Conservation (phyloP, 106 monocot species). For the Dactylorhiza incarnata region DNA sequence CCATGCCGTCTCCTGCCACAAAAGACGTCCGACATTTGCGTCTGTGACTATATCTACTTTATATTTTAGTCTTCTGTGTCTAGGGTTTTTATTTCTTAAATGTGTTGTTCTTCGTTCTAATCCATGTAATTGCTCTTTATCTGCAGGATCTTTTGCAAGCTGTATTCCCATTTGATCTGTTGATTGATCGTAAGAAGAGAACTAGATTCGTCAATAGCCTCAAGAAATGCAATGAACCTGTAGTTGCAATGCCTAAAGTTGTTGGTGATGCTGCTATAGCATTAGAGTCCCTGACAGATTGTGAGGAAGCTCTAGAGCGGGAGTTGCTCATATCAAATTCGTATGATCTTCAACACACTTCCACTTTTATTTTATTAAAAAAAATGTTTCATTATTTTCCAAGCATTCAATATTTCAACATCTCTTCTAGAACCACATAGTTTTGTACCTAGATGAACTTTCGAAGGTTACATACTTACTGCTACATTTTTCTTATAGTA, state of each 20-base stretch:
- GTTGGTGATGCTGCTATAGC: conserved; percentile 70
- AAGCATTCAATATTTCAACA: not conserved
- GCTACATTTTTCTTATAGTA: not conserved
- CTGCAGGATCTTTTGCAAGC: conserved; percentile 81
- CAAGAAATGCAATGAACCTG: conserved; percentile 22
- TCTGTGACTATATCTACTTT: not conserved
- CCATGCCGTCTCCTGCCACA: too few species aligned
- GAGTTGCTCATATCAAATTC: conserved; percentile 92
- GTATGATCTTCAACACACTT: conserved; percentile 29
- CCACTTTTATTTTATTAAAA: not conserved
- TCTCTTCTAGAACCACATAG: not conserved
- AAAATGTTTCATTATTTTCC: not conserved
- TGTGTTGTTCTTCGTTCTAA: not conserved
- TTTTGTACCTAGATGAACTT: not conserved
- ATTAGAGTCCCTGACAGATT: conserved; percentile 65
- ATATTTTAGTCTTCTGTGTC: not conserved
- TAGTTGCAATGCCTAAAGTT: conserved; percentile 38
- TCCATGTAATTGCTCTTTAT: conserved; percentile 13
- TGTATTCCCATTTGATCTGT: conserved; percentile 92
- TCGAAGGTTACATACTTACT: not conserved
- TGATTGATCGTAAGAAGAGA: conserved; percentile 76
- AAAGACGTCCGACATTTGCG: too few species aligned
- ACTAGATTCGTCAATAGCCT: conserved; percentile 45
- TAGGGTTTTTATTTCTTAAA: not conserved
- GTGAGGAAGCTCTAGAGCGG: conserved; percentile 82